Conservation (phyloP, 352 stramenopile genomes). For the Pythium oligandrum region DNA sequence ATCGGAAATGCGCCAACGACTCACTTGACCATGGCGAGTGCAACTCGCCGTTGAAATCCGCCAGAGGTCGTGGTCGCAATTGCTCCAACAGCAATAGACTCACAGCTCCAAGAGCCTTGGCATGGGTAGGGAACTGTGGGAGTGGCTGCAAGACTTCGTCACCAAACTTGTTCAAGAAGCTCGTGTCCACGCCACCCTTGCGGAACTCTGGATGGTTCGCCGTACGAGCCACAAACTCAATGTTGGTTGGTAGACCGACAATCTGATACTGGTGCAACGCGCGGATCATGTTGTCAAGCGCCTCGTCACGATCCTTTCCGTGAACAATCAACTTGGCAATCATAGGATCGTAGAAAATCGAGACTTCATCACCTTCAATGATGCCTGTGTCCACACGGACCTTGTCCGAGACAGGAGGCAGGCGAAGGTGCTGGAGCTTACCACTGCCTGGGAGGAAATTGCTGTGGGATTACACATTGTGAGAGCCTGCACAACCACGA, state of each 20-base stretch:
- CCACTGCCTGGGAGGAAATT: constrained; percentile 91
- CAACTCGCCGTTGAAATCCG: constrained; percentile 33
- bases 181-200: constrained; percentile 89
- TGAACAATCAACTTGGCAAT: constrained; percentile 93
- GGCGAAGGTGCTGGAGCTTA: constrained; percentile 72
- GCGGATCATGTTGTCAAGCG: constrained; percentile 78
- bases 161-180: constrained; percentile 90
- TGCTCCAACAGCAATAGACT: constrained; percentile 75
- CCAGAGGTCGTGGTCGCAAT: constrained; percentile 23
- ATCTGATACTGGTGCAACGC: constrained; percentile 91
- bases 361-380: constrained; percentile 85
- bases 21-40: constrained; percentile 55
- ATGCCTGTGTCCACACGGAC: constrained; percentile 92
- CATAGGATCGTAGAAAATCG: constrained; percentile 94
- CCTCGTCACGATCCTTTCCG: constrained; percentile 74
- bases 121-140: constrained; percentile 42
- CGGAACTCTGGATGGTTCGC: constrained; percentile 85
- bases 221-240: constrained; percentile 92
- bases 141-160: constrained; percentile 75
- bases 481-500: not conserved
- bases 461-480: constrained; percentile 18
- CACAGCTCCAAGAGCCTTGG: constrained; percentile 68
- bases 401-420: constrained; percentile 58
- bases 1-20: constrained; percentile 55
- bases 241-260: constrained; percentile 92